Conservation (phyloP, 139 green algal genomes). For the Micractinium conductrix region DNA sequence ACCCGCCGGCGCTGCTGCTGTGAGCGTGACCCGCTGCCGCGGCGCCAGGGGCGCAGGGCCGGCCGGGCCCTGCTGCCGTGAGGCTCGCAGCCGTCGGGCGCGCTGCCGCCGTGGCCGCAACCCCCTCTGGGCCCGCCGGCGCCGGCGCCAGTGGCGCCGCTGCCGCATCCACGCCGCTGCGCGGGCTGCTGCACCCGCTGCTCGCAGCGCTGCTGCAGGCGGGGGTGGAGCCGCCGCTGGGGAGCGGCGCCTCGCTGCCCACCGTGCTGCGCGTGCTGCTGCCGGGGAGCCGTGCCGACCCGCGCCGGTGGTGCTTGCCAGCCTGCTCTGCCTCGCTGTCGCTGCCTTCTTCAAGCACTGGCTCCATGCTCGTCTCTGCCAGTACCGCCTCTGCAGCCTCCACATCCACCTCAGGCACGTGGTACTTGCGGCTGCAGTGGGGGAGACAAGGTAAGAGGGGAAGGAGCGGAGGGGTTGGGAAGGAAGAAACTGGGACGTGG, state of each 20-base stretch:
- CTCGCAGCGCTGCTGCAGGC: constrained; percentile 4
- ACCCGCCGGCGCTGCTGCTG: background rate
- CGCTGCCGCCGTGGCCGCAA: background rate
- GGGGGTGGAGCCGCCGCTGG: constrained; percentile 14
- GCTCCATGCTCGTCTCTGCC: constrained; percentile 17
- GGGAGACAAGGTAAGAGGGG: background rate
- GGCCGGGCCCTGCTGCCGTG: background rate
- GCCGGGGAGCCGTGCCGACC: background rate
- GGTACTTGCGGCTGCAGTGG: constrained; percentile 19
- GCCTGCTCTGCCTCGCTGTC: background rate
- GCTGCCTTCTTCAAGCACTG: background rate
- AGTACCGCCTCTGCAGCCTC: constrained; percentile 25
- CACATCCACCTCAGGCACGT: constrained; percentile 19
- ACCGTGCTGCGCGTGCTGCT: constrained; percentile 1
- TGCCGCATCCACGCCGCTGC: background rate
- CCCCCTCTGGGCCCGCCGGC: background rate
- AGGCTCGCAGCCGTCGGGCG: background rate
- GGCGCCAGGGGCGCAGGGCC: background rate
- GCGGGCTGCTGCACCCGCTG: constrained; percentile 19
- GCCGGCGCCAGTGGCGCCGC: no score
- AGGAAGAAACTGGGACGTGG: no score
- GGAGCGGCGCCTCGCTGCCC: background rate
- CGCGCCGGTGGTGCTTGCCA: background rate
- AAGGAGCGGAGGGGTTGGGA: background rate
- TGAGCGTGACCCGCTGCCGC: no score